Base-by-base conservation (phyloP, 495 filamentous ascomycete genomes). In the Xylaria scruposa region DNA sequence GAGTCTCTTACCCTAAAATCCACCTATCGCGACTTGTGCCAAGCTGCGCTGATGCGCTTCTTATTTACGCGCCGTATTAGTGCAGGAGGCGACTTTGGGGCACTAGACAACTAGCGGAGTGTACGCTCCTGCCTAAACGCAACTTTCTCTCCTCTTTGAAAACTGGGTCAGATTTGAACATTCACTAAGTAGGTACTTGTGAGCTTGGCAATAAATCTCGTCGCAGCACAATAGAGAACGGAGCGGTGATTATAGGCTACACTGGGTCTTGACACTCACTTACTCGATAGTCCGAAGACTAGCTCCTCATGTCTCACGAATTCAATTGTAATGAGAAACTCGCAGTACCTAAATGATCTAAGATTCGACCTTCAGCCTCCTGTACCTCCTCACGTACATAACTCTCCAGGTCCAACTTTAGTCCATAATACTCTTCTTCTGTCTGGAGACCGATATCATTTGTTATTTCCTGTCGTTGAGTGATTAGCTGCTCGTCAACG, bases 311-410 rank as follows among this genome's bases (percentile, higher is more conserved):
- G 26, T 31, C 54, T 60, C 24, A 69, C 24, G 67, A 8, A 46
- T 69, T 69, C 6, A 69, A 69, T 69, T 69, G 53, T 38, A 69
- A 46, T 40, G 67, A 60, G 21, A 69, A 46, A 38, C 53, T 69
- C 13, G 67, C 56, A 61, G 36, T 58, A 69, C 67, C 46, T 69
- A 69, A 36, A 29, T 47, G 33, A 69, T 60, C 38, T n/a, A 69
- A 31, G 40, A 69, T 59, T 60, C 67, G 51, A 49, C 54, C 56
- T 60, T 69, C 67, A 61, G 67, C 51, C 44, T 59, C 67, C 67
- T 60, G 53, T 33, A 69, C 24, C 38, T 69, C 67, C 36, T 69
- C 67, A 31, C 38, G 53, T 59, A 69, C 56, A 60, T 69, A 61
- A 61, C 26, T 60, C n/a, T 69, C 12, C 21, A 69, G 51, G 8